A percentile compares a stretch with the other conserved stretches of the same genome.
Conservation (phyloP, 2,329 filamentous ascomycete genomes). For the Fusarium hainanense region DNA sequence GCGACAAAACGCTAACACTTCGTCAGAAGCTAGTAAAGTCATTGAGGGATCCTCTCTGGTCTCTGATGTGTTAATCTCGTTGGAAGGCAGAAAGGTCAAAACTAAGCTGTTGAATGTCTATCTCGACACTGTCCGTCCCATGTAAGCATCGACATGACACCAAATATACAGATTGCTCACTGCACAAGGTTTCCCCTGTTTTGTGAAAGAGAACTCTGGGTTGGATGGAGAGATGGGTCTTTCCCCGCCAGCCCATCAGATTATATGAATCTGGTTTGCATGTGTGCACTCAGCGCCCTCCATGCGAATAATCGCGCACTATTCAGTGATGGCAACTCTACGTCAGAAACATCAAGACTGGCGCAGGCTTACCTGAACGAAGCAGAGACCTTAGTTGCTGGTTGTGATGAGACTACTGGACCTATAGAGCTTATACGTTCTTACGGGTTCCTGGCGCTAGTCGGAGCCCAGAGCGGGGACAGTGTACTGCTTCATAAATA, state of each 20-base stretch:
- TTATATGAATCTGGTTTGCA: neutral
- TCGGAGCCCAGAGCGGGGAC: neutral
- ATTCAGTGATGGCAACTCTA: neutral
- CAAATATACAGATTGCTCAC: neutral
- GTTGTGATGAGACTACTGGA: neutral
- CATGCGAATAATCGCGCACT: neutral
- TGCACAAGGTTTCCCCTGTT: neutral
- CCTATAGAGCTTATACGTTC: neutral
- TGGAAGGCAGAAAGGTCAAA: neutral
- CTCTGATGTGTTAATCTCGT: neutral
- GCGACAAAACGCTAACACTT: fast-evolving
- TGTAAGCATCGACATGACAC: neutral
- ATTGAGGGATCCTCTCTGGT: neutral
- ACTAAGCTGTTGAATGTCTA: neutral
- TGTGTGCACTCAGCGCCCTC: constrained; percentile 1
- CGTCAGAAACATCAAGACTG: neutral
- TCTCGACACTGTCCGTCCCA: neutral
- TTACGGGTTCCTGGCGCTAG: neutral
- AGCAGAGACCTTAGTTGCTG: neutral
- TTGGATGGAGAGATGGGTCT: neutral
- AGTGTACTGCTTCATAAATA: neutral
- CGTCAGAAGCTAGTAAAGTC: no score
- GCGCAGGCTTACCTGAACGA: neutral
- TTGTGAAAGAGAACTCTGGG: neutral
- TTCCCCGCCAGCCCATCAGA: neutral